These are phyloP conservation scores for Paracoccidioides brasiliensis DNA, from an alignment of 2,329 filamentous ascomycete genomes.

Conservation along the genomic window DNA sequence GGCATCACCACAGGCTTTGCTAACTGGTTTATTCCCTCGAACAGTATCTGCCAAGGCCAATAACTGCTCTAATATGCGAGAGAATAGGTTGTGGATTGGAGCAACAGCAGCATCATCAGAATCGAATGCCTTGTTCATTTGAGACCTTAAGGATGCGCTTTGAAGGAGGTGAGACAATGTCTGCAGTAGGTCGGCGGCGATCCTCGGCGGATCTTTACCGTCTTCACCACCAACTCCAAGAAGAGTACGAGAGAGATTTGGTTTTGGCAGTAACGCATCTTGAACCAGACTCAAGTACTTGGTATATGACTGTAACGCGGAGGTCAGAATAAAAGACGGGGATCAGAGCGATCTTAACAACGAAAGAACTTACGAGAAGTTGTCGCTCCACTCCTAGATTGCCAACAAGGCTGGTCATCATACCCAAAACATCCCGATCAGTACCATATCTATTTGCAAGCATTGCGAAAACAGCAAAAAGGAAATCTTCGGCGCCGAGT, in stretches of 20 bases:
- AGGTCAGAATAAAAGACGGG: constrained; percentile 8
- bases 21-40: constrained; percentile 24
- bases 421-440: constrained; percentile 60
- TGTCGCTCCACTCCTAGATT: constrained; percentile 64
- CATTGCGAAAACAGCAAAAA: constrained; percentile 79
- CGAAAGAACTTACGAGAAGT: constrained; percentile 34
- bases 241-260: constrained; percentile 57
- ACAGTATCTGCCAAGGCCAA: constrained; percentile 49
- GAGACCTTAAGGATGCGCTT: constrained; percentile 29
- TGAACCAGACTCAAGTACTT: constrained; percentile 62
- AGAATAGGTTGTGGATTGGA: constrained; percentile 54
- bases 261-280: constrained; percentile 65
- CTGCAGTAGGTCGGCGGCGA: constrained; percentile 31
- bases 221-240: constrained; percentile 45
- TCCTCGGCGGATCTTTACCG: constrained; percentile 35
- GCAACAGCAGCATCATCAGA: constrained; percentile 41
- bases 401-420: constrained; percentile 61
- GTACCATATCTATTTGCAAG: constrained; percentile 77
- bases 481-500: constrained; percentile 70
- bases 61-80: constrained; percentile 52
- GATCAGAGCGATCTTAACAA: background rate
- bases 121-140: constrained; percentile 26
- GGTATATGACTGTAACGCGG: constrained; percentile 47
- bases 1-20: constrained; percentile 46
- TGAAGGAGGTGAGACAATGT: constrained; percentile 29